Conservation (phyloP, 176 grass and related monocot genomes). For the Themeda triandra region DNA sequence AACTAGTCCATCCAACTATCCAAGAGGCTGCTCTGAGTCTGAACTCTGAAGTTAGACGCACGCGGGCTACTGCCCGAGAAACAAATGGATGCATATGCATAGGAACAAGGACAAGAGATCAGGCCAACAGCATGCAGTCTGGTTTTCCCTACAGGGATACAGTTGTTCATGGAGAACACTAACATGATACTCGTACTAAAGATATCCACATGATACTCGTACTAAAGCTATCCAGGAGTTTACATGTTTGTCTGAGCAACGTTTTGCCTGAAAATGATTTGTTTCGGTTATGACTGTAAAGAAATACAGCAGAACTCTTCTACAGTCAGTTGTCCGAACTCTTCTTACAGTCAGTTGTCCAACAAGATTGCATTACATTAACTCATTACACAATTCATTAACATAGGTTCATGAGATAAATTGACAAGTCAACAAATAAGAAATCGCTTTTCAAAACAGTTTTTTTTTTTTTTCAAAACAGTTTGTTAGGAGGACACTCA, state of each 20-base stretch:
- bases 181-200: too few relatives aligned
- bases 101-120: not conserved
- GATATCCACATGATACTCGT: too few relatives aligned
- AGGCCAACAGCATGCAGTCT: not conserved
- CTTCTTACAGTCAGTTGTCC: not conserved
- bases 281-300: not conserved
- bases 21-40: too few relatives aligned
- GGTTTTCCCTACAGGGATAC: not conserved
- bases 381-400: too few relatives aligned
- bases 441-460: constrained; percentile 8
- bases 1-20: not conserved
- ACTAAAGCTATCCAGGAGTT: too few relatives aligned
- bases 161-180: not conserved
- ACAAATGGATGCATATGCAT: not conserved
- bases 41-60: too few relatives aligned
- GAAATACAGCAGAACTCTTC: not conserved
- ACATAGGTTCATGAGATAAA: not conserved
- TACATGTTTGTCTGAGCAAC: not conserved
- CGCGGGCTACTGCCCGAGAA: too few relatives aligned
- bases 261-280: not conserved
- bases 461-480: too few relatives aligned
- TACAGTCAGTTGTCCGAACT: too few relatives aligned
- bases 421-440: not conserved
- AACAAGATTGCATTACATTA: not conserved
- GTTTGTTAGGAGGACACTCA: not conserved